These are phyloP conservation scores for Fusarium nematophilum DNA, from an alignment of 2,329 filamentous ascomycete species.

Conservation along the genomic window DNA sequence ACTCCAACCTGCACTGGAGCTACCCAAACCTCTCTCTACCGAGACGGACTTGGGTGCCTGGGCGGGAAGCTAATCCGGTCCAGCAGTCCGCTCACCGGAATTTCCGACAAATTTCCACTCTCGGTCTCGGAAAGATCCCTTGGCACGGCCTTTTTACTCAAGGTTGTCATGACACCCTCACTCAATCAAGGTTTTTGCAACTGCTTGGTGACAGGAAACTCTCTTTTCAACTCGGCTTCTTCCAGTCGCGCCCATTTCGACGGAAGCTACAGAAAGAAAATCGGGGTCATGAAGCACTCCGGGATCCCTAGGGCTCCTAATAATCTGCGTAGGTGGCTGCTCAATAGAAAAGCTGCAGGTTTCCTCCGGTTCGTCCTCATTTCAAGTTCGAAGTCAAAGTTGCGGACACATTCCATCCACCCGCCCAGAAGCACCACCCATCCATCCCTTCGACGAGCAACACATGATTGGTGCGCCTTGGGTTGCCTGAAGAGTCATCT, in stretches of 20 bases:
- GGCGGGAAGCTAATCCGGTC: neutral
- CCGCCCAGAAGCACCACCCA: too few species aligned
- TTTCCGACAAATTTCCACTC: neutral
- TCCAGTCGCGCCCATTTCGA: conserved; percentile 11
- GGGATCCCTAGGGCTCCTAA: neutral
- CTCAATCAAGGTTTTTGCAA: conserved; percentile 4
- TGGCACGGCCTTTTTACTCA: neutral
- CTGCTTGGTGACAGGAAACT: conserved; percentile 4
- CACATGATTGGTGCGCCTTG: conserved; percentile 2
- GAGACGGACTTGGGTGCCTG: too few species aligned
- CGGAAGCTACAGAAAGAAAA: conserved; percentile 23
- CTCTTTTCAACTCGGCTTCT: conserved; percentile 19
- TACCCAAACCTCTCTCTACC: too few species aligned
- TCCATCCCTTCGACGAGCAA: neutral
- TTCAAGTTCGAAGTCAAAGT: conserved; percentile 1
- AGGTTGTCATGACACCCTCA: neutral
- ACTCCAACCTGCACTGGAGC: neutral
- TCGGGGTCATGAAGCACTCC: neutral
- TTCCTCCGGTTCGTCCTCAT: neutral
- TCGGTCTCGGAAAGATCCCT: neutral
- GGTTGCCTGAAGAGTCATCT: conserved; percentile 6
- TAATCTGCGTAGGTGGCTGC: conserved; percentile 10
- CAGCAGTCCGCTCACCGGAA: conserved; percentile 1
- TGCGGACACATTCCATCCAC: conserved; percentile 24
- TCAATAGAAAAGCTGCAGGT: neutral